Percentiles rank a stretch among this genome's conserved stretches.
These are phyloP conservation scores for Panaeolus cyanescens DNA, from an alignment of 768 basidiomycete genomes.

Conservation along the genomic window DNA sequence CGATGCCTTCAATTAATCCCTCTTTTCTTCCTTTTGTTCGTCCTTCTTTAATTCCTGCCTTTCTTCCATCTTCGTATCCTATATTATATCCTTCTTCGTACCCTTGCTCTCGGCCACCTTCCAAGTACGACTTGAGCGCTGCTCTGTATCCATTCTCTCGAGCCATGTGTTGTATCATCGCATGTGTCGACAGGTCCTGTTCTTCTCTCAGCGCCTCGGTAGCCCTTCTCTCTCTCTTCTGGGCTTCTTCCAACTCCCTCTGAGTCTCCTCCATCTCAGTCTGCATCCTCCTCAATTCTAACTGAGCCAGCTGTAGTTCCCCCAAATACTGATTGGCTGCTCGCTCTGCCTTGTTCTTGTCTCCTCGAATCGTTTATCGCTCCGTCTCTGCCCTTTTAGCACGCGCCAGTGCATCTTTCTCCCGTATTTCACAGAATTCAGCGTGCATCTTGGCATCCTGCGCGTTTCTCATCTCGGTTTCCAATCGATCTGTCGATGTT, in stretches of 20 bases:
- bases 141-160: constrained; percentile 39
- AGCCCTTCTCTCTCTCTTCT: constrained; percentile 31
- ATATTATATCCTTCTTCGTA: constrained; percentile 46
- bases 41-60: constrained; percentile 43
- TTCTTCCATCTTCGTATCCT: constrained; percentile 46
- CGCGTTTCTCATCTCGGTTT: constrained; percentile 57
- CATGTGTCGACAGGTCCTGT: constrained; percentile 46
- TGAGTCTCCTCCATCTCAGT: constrained; percentile 37
- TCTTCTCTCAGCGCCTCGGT: constrained; percentile 45
- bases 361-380: constrained; percentile 35
- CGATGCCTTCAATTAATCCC: constrained; percentile 43
- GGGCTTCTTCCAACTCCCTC: constrained; percentile 45
- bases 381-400: constrained; percentile 42
- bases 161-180: constrained; percentile 45
- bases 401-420: constrained; percentile 39
- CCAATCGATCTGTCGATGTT: constrained; percentile 52
- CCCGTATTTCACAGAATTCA: constrained; percentile 50
- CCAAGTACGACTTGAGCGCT: constrained; percentile 37
- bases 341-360: constrained; percentile 25
- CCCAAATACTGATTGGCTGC: constrained; percentile 49
- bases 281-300: constrained; percentile 37
- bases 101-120: constrained; percentile 40
- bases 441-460: constrained; percentile 52
- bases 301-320: constrained; percentile 47
- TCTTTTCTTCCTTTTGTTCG: constrained; percentile 39